Percentiles rank a stretch among this genome's conserved stretches.
Evolutionary conservation across 169 alveolate genomes (phyloP).

Genomic region (Plasmodium berghei): DNA sequence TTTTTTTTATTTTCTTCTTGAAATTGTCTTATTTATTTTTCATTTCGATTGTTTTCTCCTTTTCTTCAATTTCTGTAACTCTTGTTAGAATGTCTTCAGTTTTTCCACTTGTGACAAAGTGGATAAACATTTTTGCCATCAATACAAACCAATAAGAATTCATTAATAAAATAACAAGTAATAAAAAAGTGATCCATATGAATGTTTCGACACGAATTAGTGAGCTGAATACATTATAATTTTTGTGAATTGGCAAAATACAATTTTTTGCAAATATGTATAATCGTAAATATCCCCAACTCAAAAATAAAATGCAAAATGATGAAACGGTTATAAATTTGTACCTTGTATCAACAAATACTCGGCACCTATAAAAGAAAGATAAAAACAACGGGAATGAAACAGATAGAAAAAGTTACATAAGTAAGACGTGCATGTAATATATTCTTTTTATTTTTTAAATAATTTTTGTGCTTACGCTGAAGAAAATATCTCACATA

Average conservation of each 20-base stretch:
- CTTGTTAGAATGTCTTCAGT: conserved; percentile 82
- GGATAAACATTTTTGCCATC: conserved; percentile 84
- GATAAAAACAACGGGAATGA: neutral
- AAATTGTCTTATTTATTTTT: no score
- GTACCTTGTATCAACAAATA: conserved; percentile 82
- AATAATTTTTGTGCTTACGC: conserved; percentile 76
- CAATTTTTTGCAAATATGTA: conserved; percentile 80
- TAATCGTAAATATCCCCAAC: conserved; percentile 83
- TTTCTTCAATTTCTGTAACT: conserved; percentile 78
- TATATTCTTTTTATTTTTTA: neutral
- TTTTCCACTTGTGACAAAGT: conserved; percentile 81
- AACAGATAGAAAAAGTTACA: neutral
- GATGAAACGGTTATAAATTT: conserved; percentile 79
- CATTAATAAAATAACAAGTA: conserved; percentile 80
- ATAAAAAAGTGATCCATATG: conserved; percentile 78
- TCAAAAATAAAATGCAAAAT: conserved; percentile 77
- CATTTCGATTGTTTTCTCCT: neutral
- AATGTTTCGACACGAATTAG: conserved; percentile 74
- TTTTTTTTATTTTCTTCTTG: no score
- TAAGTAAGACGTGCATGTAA: neutral
- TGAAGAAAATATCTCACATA: conserved; percentile 83
- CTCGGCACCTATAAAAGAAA: conserved; percentile 79
- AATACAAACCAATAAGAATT: conserved; percentile 82
- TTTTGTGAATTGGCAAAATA: conserved; percentile 78
- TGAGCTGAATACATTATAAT: conserved; percentile 58